These are phyloP conservation scores for Zymoseptoria brevis DNA, from an alignment of 2,329 filamentous ascomycete species.

Conservation along the genomic window DNA sequence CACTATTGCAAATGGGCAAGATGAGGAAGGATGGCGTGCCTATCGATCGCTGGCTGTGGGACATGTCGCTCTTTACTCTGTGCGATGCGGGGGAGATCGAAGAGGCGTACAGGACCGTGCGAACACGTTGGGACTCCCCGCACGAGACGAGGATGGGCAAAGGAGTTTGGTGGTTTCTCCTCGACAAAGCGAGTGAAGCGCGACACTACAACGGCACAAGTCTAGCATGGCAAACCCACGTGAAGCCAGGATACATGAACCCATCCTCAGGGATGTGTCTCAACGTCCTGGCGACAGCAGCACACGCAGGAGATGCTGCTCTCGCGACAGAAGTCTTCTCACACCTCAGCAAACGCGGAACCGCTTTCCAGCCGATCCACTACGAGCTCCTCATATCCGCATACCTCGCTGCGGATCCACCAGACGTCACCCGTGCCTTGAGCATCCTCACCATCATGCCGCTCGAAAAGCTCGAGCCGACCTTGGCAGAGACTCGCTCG, in stretches of 20 bases:
- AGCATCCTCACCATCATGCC: conserved; percentile 67
- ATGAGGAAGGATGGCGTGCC: conserved; percentile 51
- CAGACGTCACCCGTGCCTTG: conserved; percentile 58
- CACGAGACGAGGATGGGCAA: conserved; percentile 37
- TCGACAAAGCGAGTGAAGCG: conserved; percentile 64
- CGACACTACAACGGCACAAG: conserved; percentile 54
- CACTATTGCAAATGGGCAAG: conserved; percentile 59
- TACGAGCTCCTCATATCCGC: conserved; percentile 73
- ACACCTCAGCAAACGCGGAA: conserved; percentile 51
- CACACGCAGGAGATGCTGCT: conserved; percentile 56
- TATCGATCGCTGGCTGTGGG: conserved; percentile 66
- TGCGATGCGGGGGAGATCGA: conserved; percentile 66
- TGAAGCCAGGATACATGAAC: conserved; percentile 51
- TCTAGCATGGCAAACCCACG: conserved; percentile 63
- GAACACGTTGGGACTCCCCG: conserved; percentile 44
- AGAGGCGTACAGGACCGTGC: conserved; percentile 63
- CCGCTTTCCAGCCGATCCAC: conserved; percentile 56
- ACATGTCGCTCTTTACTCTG: conserved; percentile 67
- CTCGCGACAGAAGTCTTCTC: conserved; percentile 66
- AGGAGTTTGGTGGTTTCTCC: conserved; percentile 59
- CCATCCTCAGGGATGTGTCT: conserved; percentile 58
- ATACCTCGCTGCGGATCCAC: conserved; percentile 47
- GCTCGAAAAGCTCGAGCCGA: conserved; percentile 51
- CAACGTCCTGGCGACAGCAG: conserved; percentile 64
- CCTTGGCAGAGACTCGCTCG: conserved; percentile 53